Evolutionary conservation across 768 basidiomycete genomes (phyloP), one percentile per base, ranked within the genome.

Genomic region (Mrakia blollopis): DNA sequence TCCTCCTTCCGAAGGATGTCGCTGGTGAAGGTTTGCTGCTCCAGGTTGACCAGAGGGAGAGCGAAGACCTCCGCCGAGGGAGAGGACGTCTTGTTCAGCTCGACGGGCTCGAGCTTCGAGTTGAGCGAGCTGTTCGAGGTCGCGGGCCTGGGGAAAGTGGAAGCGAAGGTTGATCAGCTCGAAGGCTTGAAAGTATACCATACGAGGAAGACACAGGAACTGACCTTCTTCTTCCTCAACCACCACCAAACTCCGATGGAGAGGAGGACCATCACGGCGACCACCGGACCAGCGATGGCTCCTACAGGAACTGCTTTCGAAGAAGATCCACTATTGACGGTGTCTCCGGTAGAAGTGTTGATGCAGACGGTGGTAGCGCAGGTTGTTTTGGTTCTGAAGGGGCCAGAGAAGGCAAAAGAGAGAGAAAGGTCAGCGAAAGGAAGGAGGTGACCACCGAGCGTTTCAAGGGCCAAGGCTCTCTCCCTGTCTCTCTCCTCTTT

Each of bases 201-300:
- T n/a, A n/a, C n/a, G n/a, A n/a, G n/a, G n/a, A n/a, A n/a, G n/a
- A n/a, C n/a, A n/a, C n/a, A n/a, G n/a, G 44, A 44, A 71, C 77
- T 44, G 25, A 78, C 77, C 57, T 73, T 70, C 32, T 78, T 73
- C 60, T 70, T 68, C 25, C 73, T 54, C 25, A 73, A 54, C 37
- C 39, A 73, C 77, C 77, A 78, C 68, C 73, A 78, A 4, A 78
- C 72, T 16, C 39, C 69, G 18, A 78, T 9, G n/a, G 50, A 54
- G 30, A 74, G 54, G 28, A 78, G 57, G 23, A 78, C 57, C 32
- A 78, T 54, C 4, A 78, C 57, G n/a, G 73, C 72, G 50, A 78
- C 57, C 54, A 78, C 67, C 62, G 77, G 77, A 37, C 77, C 77
- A 16, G 77, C 77, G 63, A 78, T 78, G 67, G 73, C 37, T 35